phyloP scores from a whole-genome alignment of 2,329 filamentous ascomycete genomes.

The Pseudogymnoascus sp. region DNA sequence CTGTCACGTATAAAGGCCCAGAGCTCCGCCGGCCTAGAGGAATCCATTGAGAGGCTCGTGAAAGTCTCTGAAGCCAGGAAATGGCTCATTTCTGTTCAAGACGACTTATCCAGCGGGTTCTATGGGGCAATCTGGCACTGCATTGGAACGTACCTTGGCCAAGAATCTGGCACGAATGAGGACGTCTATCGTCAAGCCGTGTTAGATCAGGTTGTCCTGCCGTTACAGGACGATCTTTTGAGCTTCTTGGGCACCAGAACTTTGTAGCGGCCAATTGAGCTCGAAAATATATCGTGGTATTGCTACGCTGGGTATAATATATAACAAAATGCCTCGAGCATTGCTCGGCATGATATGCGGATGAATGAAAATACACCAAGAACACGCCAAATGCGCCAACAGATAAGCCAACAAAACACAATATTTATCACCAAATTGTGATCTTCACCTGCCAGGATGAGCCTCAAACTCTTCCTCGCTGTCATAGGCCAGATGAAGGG shows the following conservation, averaged over 20 bases:
- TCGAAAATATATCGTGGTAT: not conserved
- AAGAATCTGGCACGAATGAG: not conserved
- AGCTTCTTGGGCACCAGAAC: constrained; percentile 1
- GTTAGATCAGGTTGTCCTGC: not conserved
- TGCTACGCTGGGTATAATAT: not conserved
- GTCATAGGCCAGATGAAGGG: not conserved
- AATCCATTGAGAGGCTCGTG: not conserved
- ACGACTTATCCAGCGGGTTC: not conserved
- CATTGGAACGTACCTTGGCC: not conserved
- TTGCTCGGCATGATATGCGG: not conserved
- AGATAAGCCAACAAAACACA: not conserved
- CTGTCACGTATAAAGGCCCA: not conserved
- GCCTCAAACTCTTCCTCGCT: constrained; percentile 6
- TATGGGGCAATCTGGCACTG: not conserved
- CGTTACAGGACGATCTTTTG: not conserved
- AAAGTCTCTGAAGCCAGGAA: not conserved
- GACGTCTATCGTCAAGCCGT: not conserved
- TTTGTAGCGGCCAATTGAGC: not conserved
- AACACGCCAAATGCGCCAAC: not conserved
- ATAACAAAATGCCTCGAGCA: not conserved
- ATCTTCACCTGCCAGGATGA: not conserved
- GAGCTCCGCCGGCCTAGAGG: not conserved
- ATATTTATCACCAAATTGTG: not conserved
- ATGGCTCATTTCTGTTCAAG: not conserved
- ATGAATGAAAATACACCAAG: constrained; percentile 1